phyloP scores from a whole-genome alignment of 2,329 filamentous ascomycete genomes.

The Aspergillus transmontanensis region DNA sequence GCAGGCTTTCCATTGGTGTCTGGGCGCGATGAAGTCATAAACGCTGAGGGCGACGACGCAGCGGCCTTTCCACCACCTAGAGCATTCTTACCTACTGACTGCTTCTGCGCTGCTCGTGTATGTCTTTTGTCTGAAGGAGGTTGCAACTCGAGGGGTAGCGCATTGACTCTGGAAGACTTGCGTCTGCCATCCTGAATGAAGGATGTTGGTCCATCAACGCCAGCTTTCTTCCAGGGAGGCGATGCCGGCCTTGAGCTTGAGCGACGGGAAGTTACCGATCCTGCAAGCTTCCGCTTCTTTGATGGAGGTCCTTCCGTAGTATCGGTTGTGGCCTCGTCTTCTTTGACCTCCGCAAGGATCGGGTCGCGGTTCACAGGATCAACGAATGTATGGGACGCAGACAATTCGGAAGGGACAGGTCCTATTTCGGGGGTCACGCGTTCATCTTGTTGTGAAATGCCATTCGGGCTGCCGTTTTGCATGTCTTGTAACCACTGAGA shows the following conservation, averaged over 20 bases:
- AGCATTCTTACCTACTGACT: slow-evolving; percentile 33
- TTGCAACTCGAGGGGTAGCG: slow-evolving; percentile 50
- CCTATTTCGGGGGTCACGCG: slow-evolving; percentile 36
- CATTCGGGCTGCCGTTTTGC: slow-evolving; percentile 49
- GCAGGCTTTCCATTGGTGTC: slow-evolving; percentile 33
- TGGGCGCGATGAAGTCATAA: slow-evolving; percentile 30
- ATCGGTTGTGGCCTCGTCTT: slow-evolving; percentile 30
- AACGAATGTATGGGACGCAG: slow-evolving; percentile 22
- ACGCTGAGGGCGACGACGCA: slow-evolving; percentile 34
- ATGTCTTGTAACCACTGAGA: slow-evolving; percentile 47
- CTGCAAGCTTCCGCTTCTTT: slow-evolving; percentile 49
- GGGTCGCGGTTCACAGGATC: slow-evolving; percentile 28
- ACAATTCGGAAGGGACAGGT: slow-evolving; percentile 23
- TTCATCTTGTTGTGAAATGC: slow-evolving; percentile 44
- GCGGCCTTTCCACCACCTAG: slow-evolving; percentile 27
- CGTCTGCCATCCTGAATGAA: slow-evolving; percentile 68
- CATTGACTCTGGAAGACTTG: slow-evolving; percentile 61
- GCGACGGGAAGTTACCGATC: slow-evolving; percentile 35
- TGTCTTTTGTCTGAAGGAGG: slow-evolving; percentile 51
- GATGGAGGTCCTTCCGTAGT: slow-evolving; percentile 44
- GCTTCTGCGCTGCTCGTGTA: slow-evolving; percentile 44
- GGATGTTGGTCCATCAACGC: slow-evolving; percentile 82
- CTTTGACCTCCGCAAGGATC: slow-evolving; percentile 31
- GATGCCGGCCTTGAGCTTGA: slow-evolving; percentile 57
- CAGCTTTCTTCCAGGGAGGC: slow-evolving; percentile 89